Evolutionary conservation across 2,329 filamentous ascomycete species (phyloP).

Genomic region (Diaporthe velutina): DNA sequence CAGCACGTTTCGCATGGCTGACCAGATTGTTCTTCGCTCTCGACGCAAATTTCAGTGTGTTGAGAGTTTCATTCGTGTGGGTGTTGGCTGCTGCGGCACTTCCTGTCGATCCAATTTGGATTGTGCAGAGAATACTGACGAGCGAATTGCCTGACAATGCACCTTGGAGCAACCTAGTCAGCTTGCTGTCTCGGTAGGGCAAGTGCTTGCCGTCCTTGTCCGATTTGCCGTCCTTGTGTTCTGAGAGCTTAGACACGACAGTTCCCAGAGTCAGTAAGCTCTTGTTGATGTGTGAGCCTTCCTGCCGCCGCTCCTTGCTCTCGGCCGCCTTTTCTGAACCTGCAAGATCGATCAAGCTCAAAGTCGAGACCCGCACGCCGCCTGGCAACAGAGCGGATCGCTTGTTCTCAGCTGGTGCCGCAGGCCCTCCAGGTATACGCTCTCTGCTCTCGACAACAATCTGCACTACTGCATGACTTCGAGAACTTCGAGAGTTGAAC

Average conservation of each 20-base stretch:
- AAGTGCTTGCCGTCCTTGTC: constrained; percentile 93
- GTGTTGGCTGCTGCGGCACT: constrained; percentile 78
- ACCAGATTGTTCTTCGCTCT: constrained; percentile 98
- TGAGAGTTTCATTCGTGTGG: constrained; percentile 90
- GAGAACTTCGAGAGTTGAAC: constrained; percentile 95
- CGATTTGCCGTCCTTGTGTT: constrained; percentile 80
- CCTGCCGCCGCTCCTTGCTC: constrained; percentile 91
- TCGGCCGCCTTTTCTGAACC: constrained; percentile 97
- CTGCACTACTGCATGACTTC: constrained; percentile 97
- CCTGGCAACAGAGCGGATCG: constrained; percentile 81
- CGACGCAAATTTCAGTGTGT: constrained; percentile 96
- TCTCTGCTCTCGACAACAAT: constrained; percentile 98
- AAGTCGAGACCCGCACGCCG: constrained; percentile 92
- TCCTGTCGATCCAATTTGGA: constrained; percentile 85
- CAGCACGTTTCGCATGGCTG: constrained; percentile 94
- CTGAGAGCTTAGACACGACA: constrained; percentile 93
- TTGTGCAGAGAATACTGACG: constrained; percentile 97
- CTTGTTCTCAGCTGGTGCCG: constrained; percentile 66
- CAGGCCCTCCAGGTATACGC: constrained; percentile 71
- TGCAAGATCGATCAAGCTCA: constrained; percentile 95
- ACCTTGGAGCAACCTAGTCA: constrained; percentile 91
- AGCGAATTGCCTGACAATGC: constrained; percentile 93
- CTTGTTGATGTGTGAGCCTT: constrained; percentile 99
- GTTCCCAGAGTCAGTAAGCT: constrained; percentile 94
- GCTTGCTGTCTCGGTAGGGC: constrained; percentile 96